Evolutionary conservation across 192 early-diverging fungal genomes (phyloP).

Genomic region (Pilaira anomala): DNA sequence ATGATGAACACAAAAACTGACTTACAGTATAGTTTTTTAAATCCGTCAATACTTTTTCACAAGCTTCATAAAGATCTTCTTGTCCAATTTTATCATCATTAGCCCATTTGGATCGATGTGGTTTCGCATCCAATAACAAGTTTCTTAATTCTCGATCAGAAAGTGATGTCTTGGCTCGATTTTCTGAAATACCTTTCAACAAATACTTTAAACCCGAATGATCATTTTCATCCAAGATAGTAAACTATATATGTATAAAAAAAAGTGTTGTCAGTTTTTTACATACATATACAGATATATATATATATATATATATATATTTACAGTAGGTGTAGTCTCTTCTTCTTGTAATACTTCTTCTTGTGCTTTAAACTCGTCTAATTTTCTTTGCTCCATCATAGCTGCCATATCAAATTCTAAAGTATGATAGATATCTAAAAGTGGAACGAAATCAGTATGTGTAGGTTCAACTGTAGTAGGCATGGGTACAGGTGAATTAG

Average conservation of each 20-base stretch:
- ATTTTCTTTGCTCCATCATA: conserved; percentile 51
- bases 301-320: neutral
- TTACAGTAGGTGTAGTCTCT: conserved; percentile 7
- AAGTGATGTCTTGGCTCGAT: conserved; percentile 57
- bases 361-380: conserved; percentile 33
- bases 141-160: conserved; percentile 68
- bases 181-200: conserved; percentile 69
- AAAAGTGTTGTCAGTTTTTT: too few relatives aligned
- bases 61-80: conserved; percentile 85
- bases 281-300: too few relatives aligned
- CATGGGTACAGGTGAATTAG: neutral
- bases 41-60: conserved; percentile 79
- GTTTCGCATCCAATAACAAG: conserved; percentile 75
- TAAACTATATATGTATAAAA: conserved; percentile 29
- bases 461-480: neutral
- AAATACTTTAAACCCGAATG: conserved; percentile 53
- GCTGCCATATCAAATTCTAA: conserved; percentile 61
- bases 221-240: conserved; percentile 26
- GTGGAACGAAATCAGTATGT: conserved; percentile 32
- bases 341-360: conserved; percentile 27
- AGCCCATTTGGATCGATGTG: conserved; percentile 85
- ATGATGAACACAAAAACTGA: too few relatives aligned
- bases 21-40: conserved; percentile 74
- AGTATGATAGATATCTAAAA: conserved; percentile 65
- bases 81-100: conserved; percentile 84